Percentiles rank a stretch among this genome's conserved stretches.
Conservation (phyloP, 2,329 filamentous ascomycete species). For the Trichoderma sp. region DNA sequence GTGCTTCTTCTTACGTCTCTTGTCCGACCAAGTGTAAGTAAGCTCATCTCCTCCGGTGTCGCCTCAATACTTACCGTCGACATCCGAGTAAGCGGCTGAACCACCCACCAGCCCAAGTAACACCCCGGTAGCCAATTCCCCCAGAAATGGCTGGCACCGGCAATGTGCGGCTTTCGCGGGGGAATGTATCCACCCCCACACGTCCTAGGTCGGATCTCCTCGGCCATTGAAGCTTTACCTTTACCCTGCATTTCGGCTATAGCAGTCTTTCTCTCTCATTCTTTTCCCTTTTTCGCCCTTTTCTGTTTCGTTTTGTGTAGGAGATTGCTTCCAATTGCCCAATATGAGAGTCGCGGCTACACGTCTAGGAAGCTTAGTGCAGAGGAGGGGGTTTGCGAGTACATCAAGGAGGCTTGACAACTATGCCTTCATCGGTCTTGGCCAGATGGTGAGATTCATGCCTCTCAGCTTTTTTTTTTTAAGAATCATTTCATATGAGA, state of each 20-base stretch:
- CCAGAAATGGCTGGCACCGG: conserved; percentile 32
- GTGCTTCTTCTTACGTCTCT: neutral
- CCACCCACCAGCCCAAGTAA: neutral
- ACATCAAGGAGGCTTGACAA: conserved; percentile 48
- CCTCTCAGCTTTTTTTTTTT: neutral
- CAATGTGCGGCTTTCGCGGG: conserved; percentile 38
- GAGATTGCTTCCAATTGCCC: neutral
- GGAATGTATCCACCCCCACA: conserved; percentile 25
- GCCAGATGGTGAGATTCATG: conserved; percentile 54
- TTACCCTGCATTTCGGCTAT: neutral
- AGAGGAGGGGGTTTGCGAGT: conserved; percentile 50
- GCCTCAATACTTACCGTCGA: neutral
- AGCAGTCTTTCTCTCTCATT: neutral
- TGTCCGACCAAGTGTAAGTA: neutral
- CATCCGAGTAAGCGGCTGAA: neutral
- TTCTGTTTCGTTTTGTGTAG: neutral
- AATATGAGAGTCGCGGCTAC: conserved; percentile 25
- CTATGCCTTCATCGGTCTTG: conserved; percentile 60
- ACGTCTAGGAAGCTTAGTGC: conserved; percentile 33
- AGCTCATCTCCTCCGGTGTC: neutral
- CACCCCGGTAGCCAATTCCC: neutral
- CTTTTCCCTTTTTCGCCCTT: neutral
- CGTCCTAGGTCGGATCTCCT: conserved; percentile 11
- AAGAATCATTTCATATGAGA: neutral
- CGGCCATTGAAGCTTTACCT: neutral